Percentiles rank a stretch among this genome's conserved stretches.
These are phyloP conservation scores for Annona cherimola DNA, from an alignment of 164 flowering plant genomes.

Conservation along the genomic window DNA sequence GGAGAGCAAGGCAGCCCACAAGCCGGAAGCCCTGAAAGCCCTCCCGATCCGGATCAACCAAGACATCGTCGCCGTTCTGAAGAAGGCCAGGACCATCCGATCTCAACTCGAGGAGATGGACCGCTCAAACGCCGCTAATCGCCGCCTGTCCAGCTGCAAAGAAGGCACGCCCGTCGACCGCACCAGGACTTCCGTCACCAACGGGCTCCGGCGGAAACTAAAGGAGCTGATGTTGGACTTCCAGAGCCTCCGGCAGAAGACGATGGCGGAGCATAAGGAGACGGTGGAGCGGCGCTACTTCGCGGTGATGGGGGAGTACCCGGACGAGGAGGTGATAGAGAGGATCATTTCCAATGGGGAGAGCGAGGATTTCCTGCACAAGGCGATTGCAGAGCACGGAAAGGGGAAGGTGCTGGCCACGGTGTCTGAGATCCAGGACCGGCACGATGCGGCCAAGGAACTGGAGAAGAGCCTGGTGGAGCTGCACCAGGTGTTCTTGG, in stretches of 20 bases:
- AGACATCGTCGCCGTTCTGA: conserved; percentile 49
- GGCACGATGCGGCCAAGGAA: too few species aligned
- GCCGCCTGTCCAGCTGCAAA: conserved; percentile 55
- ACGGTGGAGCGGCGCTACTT: conserved; percentile 68
- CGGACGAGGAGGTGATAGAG: conserved; percentile 70
- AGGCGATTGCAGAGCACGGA: conserved; percentile 48
- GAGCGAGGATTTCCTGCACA: conserved; percentile 48
- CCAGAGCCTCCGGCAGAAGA: conserved; percentile 59
- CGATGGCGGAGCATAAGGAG: conserved; percentile 77
- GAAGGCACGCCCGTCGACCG: conserved; percentile 65
- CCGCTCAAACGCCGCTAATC: conserved; percentile 43
- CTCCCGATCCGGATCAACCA: conserved; percentile 43
- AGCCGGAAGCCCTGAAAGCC: conserved; percentile 53
- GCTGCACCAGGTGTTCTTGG: too few species aligned
- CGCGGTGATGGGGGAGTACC: conserved; percentile 73
- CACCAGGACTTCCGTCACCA: conserved; percentile 60
- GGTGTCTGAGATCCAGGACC: conserved; percentile 25
- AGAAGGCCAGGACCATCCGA: too few species aligned
- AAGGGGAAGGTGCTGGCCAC: conserved; percentile 28
- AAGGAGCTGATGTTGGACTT: conserved; percentile 84
- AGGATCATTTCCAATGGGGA: conserved; percentile 52
- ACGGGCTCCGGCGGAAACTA: conserved; percentile 71
- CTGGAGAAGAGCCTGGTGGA: too few species aligned
- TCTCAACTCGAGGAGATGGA: too few species aligned
- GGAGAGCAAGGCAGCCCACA: conserved; percentile 66